These are phyloP conservation scores for Fraxinus pennsylvanica DNA, from an alignment of 257 asterid species.

Conservation along the genomic window DNA sequence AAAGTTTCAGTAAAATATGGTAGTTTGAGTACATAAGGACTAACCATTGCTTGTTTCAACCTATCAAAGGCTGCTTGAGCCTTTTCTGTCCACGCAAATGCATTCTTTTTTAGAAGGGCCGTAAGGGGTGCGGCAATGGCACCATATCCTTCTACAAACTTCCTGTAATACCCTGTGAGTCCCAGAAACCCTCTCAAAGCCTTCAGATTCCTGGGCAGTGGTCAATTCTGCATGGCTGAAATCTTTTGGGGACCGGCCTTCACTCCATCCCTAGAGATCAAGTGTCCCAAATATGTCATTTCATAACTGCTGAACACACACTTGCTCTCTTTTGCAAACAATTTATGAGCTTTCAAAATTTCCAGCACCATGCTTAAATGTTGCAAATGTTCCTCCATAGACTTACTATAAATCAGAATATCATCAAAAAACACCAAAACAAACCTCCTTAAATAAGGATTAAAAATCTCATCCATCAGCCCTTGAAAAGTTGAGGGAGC, in stretches of 20 bases:
- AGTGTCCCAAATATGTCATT: constrained; percentile 6
- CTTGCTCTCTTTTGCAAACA: not conserved
- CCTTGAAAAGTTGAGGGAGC: not conserved
- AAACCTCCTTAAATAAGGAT: not conserved
- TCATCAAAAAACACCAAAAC: not conserved
- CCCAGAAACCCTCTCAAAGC: constrained; percentile 4
- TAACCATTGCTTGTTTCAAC: not conserved
- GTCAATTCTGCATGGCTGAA: not conserved
- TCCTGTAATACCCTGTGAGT: not conserved
- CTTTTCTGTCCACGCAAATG: not conserved
- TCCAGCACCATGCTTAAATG: not conserved
- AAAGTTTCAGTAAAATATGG: not conserved
- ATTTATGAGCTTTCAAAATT: not conserved
- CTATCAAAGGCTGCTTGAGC: not conserved
- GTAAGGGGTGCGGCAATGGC: not conserved
- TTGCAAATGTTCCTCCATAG: not conserved
- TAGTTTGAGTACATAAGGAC: not conserved
- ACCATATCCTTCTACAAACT: not conserved
- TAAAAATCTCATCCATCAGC: not conserved
- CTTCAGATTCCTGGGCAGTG: not conserved
- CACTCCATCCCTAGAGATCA: not conserved
- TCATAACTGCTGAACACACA: not conserved
- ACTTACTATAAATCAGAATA: not conserved
- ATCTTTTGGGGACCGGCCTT: not conserved
- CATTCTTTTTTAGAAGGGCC: not conserved